Evolutionary conservation across 2,329 filamentous ascomycete genomes (phyloP), one percentile per base, ranked within the genome.

Genomic region (Verticillium zaregamsianum): DNA sequence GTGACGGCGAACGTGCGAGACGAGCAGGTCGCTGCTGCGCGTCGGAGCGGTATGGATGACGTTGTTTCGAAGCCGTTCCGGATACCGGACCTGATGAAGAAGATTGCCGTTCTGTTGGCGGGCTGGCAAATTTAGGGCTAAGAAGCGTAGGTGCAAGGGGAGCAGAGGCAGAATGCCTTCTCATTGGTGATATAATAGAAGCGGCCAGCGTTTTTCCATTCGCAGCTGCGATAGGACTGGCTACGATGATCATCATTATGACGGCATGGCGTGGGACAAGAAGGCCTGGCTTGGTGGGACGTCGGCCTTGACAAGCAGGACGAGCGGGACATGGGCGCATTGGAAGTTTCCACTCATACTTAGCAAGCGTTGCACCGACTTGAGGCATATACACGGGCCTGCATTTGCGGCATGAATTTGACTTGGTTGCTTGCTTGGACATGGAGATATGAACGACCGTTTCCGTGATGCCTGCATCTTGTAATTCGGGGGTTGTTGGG

Each of bases 61-160:
- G 78, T 86, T 7, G 79, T 88, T 5, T 79, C 80, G 0, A 88
- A 88, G 68, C 85, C 85, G 2, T 87, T 87, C 65, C 72, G 77
- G 23, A 81, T 82, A 59, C 70, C 74, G 0, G 80, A 83, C 31
- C 66, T 83, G 40, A 66, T 80, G 20, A 69, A 70, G 28, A 80
- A 78, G 68, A 76, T 82, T 55, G 69, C 73, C 56, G 62, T 66
- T 15, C 63, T 78, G 58, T 57, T 70, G 23, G 20, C 33, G 45
- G 11, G 17, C 3, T 8, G 11, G 8, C 11, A 3, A 11, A 20
- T 9, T 23, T 6, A 25, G 20, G 20, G 5, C 2, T 3, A 12
- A 45, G 17, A 6, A 45, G 17, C 15, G 39, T n/a, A n/a, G 45
- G 20, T 3, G 45, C n/a, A 12, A 71, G 70, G 52, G 73, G 66